A percentile compares a stretch with the other conserved stretches of the same genome.
These are phyloP conservation scores for Penicillium antarcticum DNA, from an alignment of 495 filamentous ascomycete genomes.

Conservation along the genomic window DNA sequence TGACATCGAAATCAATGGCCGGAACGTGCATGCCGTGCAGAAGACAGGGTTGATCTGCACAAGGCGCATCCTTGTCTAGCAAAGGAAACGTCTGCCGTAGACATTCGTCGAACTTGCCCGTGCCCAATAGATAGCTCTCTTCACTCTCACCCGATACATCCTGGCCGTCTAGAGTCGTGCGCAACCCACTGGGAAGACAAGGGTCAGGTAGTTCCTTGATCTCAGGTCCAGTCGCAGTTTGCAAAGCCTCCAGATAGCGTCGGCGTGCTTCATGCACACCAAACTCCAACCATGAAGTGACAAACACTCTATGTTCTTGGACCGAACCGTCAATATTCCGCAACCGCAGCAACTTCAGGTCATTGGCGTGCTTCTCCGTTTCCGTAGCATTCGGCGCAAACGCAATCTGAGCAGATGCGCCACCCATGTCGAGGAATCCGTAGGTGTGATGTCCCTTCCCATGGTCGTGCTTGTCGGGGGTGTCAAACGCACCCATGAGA, in stretches of 20 bases:
- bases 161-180: slow-evolving; percentile 58
- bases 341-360: slow-evolving; percentile 81
- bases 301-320: slow-evolving; percentile 84
- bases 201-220: slow-evolving; percentile 79
- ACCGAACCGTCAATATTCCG: slow-evolving; percentile 73
- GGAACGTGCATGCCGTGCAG: slow-evolving; percentile 87
- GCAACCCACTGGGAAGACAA: slow-evolving; percentile 78
- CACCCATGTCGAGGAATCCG: slow-evolving; percentile 97
- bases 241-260: slow-evolving; percentile 71
- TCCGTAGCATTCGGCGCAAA: slow-evolving; percentile 95
- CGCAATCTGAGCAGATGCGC: slow-evolving; percentile 94
- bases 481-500: slow-evolving; percentile 86
- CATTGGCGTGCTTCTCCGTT: slow-evolving; percentile 82
- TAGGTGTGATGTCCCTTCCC: slow-evolving; percentile 94
- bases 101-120: slow-evolving; percentile 84
- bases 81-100: slow-evolving; percentile 77
- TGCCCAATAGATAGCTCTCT: slow-evolving; percentile 63
- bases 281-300: slow-evolving; percentile 95
- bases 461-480: slow-evolving; percentile 66
- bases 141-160: slow-evolving; percentile 28
- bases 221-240: slow-evolving; percentile 51
- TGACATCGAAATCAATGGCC: slow-evolving; percentile 95
- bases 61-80: slow-evolving; percentile 85
- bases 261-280: slow-evolving; percentile 87
- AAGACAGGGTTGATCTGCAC: slow-evolving; percentile 79